Evolutionary conservation across 2,329 filamentous ascomycete genomes (phyloP).

Genomic region (Xylogone sp.): DNA sequence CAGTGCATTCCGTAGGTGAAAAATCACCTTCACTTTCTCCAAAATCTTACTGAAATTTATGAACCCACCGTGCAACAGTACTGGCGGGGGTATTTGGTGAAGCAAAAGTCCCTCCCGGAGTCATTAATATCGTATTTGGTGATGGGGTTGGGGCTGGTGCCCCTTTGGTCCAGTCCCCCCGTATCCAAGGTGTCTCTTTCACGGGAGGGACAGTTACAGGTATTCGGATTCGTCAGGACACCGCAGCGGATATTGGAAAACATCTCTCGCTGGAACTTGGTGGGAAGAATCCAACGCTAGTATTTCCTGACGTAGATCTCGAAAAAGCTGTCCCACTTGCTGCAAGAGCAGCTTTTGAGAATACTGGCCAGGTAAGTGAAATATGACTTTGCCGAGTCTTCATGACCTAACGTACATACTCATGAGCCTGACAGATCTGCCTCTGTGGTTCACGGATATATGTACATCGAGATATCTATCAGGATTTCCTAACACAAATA

Average conservation of each 20-base stretch:
- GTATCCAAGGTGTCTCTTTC: constrained; percentile 29
- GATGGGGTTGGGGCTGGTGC: constrained; percentile 27
- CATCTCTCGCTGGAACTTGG: constrained; percentile 36
- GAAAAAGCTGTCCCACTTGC: constrained; percentile 43
- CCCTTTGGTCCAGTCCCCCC: constrained; percentile 22
- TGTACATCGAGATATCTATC: constrained; percentile 11
- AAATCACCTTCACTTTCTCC: background rate
- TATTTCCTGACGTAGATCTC: constrained; percentile 40
- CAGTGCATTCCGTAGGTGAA: constrained; percentile 25
- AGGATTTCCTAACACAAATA: constrained; percentile 8
- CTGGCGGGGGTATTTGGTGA: constrained; percentile 21
- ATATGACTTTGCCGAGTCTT: background rate
- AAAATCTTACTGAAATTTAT: too few relatives aligned
- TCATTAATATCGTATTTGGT: constrained; percentile 31
- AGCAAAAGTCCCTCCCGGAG: constrained; percentile 25
- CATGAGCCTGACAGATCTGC: too few relatives aligned
- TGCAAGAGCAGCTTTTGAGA: constrained; percentile 45
- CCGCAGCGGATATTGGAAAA: constrained; percentile 29
- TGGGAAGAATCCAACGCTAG: constrained; percentile 37
- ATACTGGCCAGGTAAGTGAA: constrained; percentile 21
- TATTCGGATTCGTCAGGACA: constrained; percentile 27
- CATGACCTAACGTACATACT: background rate
- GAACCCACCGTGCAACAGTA: too few relatives aligned
- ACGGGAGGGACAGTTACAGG: constrained; percentile 31
- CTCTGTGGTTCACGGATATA: constrained; percentile 25